Evolutionary conservation across 177 flowering plant genomes (phyloP).

Genomic region (Vitis hybrid): DNA sequence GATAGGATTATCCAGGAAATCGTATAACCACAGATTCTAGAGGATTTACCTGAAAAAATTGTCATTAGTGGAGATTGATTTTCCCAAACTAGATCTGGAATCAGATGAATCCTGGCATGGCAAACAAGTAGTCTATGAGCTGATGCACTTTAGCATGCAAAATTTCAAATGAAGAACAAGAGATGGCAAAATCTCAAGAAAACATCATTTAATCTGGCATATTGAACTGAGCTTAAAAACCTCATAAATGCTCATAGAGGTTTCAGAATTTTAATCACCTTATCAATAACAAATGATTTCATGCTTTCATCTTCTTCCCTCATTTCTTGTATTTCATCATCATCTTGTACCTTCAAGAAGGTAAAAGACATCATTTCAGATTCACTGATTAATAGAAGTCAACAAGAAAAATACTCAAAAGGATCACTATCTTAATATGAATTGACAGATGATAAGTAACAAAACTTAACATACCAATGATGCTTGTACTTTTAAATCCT

Average conservation of each 20-base stretch:
- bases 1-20: background rate
- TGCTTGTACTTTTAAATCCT: conserved; percentile 94
- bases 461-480: conserved; percentile 59
- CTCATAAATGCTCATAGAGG: background rate
- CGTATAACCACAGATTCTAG: background rate
- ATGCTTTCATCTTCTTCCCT: conserved; percentile 53
- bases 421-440: background rate
- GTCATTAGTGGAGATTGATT: conserved; percentile 28
- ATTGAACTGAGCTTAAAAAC: background rate
- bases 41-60: conserved; percentile 35
- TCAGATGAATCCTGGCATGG: conserved; percentile 42
- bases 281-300: conserved; percentile 31
- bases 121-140: conserved; percentile 4
- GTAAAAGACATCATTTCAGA: background rate
- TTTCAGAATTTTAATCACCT: conserved; percentile 35
- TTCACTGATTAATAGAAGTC: background rate
- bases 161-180: background rate
- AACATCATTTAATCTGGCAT: background rate
- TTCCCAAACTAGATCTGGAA: conserved; percentile 28
- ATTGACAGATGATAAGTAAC: background rate
- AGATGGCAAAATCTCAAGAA: background rate
- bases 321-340: conserved; percentile 60
- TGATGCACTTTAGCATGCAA: background rate
- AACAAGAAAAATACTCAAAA: background rate
- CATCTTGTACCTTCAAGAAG: conserved; percentile 68